phyloP scores from a whole-genome alignment of 2,329 filamentous ascomycete species.

The Ascochyta koolunga region DNA sequence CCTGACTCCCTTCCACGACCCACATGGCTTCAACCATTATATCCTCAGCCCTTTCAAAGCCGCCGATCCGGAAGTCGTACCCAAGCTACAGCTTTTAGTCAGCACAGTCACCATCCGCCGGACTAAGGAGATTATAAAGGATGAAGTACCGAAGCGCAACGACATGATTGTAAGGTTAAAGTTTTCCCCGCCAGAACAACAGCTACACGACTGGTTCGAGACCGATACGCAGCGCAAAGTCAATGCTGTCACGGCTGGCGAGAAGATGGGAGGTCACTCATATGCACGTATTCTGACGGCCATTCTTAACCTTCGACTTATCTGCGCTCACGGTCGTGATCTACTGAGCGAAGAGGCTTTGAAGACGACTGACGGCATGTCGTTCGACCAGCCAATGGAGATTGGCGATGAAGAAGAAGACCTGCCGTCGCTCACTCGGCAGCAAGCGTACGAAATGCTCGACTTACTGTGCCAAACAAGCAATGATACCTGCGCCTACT shows the following conservation, averaged over 20 bases:
- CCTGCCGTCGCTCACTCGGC: constrained; percentile 65
- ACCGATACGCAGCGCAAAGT: constrained; percentile 81
- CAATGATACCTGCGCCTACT: constrained; percentile 71
- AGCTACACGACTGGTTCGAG: constrained; percentile 84
- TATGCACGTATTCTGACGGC: constrained; percentile 93
- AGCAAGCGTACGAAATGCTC: constrained; percentile 84
- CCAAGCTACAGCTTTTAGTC: constrained; percentile 85
- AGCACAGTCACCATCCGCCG: constrained; percentile 93
- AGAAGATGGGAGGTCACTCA: constrained; percentile 78
- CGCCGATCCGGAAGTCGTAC: constrained; percentile 81
- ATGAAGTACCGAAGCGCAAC: constrained; percentile 69
- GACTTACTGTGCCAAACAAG: constrained; percentile 83
- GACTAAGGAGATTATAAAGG: constrained; percentile 77
- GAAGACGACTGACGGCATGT: constrained; percentile 78
- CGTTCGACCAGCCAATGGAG: constrained; percentile 85
- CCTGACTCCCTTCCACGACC: constrained; percentile 83
- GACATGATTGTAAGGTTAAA: constrained; percentile 76
- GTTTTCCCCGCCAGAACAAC: constrained; percentile 76
- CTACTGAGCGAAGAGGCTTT: constrained; percentile 85
- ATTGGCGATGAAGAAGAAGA: constrained; percentile 78
- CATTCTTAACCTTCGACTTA: constrained; percentile 84
- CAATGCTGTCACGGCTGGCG: constrained; percentile 69
- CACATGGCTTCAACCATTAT: constrained; percentile 74
- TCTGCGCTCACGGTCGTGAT: constrained; percentile 94
- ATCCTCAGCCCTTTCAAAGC: constrained; percentile 87